Base-by-base conservation (phyloP, 495 filamentous ascomycete genomes). In the Rusavskia elegans region DNA sequence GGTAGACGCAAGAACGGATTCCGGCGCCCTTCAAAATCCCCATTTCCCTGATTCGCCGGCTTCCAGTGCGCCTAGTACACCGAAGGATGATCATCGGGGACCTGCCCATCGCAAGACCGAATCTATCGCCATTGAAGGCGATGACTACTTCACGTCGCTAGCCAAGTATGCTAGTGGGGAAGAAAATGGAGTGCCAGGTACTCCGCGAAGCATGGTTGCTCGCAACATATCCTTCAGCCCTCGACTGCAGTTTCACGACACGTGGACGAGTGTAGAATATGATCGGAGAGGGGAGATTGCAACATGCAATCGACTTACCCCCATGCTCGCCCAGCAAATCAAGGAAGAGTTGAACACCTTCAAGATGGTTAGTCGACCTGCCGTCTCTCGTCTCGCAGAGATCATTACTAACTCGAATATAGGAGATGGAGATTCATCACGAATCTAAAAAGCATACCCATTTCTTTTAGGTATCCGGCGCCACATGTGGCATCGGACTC, bases 361-460 rank as follows among this genome's bases (percentile, higher is more conserved):
- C 75, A 99, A 98, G 63, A 97, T 99, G 92, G 92, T 95, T 66
- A 54, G 83, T 72, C 19, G 6, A 46, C 27, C 45, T 29, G 27
- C 20, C n/a, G 10, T 17, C 11, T 10, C 10, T 25, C 21, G 7
- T 30, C 44, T 9, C n/a, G 14, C 4, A 48, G 20, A 32, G 52
- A 57, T 64, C 75, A 57, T 75, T 57, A 51, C 60, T 64, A 61
- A 61, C 48, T 6, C 17, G 14, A 32, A n/a, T 20, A 23, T 56
- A 98, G 93, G 92, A 99, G 70, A 99, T 99, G 92, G 92, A 97
- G 73, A 92, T 99, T 63, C 92, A 99, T 64, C 89, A 95, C 70
- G 84, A 83, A 65, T 97, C 93, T 51, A 97, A 97, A 69, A 85
- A 95, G 58, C 95, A 97, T 75, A 99, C 92, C 60, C 92, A 99